Evolutionary conservation across 2,329 filamentous ascomycete species (phyloP).

Genomic region (Ceratocystis huliohia): DNA sequence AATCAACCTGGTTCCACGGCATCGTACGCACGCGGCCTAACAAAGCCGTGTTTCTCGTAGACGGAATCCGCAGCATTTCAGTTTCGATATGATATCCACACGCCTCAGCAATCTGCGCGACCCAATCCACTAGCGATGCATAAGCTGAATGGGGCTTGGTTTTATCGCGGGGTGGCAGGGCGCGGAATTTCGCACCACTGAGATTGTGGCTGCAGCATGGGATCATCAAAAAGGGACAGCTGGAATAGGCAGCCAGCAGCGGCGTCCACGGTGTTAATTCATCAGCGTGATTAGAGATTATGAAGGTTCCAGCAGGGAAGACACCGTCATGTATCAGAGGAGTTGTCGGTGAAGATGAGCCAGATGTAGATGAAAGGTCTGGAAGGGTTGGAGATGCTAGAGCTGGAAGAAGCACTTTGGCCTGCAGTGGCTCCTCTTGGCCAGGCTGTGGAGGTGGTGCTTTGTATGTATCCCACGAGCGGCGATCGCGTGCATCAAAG

Average conservation of each 20-base stretch:
- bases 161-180: constrained; percentile 42
- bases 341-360: constrained; percentile 9
- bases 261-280: constrained; percentile 95
- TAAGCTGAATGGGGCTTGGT: constrained; percentile 49
- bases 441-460: constrained; percentile 18
- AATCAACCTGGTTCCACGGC: constrained; percentile 28
- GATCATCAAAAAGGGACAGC: constrained; percentile 77
- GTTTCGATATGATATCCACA: constrained; percentile 67
- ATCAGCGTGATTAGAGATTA: constrained; percentile 94
- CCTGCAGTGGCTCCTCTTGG: constrained; percentile 29
- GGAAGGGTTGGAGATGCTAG: constrained; percentile 27
- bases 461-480: constrained; percentile 69
- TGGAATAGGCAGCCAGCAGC: constrained; percentile 62
- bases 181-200: constrained; percentile 60
- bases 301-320: constrained; percentile 67
- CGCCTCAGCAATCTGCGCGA: constrained; percentile 53
- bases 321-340: constrained; percentile 42
- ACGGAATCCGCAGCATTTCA: constrained; percentile 82
- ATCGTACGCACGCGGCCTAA: constrained; percentile 46
- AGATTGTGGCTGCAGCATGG: constrained; percentile 91
- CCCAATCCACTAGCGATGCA: constrained; percentile 70
- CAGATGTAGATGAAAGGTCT: constrained; percentile 9
- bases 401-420: constrained; percentile 39
- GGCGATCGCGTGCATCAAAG: constrained; percentile 76
- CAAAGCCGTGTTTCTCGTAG: constrained; percentile 74